phyloP scores from a whole-genome alignment of 768 basidiomycete species.

The Mycena olivaceomarginata region DNA sequence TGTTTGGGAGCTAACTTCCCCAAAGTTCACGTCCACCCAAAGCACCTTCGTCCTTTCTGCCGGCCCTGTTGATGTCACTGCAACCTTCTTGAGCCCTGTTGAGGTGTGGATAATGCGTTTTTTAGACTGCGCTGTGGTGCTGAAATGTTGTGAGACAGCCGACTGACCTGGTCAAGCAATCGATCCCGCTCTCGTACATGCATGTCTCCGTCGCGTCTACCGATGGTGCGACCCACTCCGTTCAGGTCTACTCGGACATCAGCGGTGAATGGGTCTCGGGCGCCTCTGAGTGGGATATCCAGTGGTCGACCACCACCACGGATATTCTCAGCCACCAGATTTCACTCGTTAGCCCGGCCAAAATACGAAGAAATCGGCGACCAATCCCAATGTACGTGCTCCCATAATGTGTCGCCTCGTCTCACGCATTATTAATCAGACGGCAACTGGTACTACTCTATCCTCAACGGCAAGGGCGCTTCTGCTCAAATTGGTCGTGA shows the following conservation, averaged over 20 bases:
- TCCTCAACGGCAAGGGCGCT: constrained; percentile 61
- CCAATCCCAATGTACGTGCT: constrained; percentile 74
- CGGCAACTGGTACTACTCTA: constrained; percentile 78
- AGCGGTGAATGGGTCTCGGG: constrained; percentile 74
- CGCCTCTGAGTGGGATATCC: constrained; percentile 66
- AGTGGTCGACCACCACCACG: constrained; percentile 73
- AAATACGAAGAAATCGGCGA: constrained; percentile 74
- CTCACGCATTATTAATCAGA: constrained; percentile 58
- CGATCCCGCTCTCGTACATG: constrained; percentile 77
- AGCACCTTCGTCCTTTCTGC: constrained; percentile 78
- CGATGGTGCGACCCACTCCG: constrained; percentile 68
- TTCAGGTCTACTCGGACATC: constrained; percentile 77
- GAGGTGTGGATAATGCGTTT: constrained; percentile 65
- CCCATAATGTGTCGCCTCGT: neutral
- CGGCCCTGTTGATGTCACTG: constrained; percentile 77
- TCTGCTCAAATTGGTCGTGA: constrained; percentile 78
- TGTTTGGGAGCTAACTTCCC: neutral
- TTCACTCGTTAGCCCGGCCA: constrained; percentile 65
- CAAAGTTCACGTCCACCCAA: constrained; percentile 82
- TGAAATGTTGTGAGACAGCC: constrained; percentile 54
- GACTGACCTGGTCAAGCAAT: constrained; percentile 78
- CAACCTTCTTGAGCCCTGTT: constrained; percentile 82
- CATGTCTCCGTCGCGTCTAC: constrained; percentile 68
- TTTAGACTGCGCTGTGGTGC: neutral
- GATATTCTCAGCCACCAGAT: constrained; percentile 74